Conservation (phyloP, 78 protist genomes). For the Polysphondylium violaceum region DNA sequence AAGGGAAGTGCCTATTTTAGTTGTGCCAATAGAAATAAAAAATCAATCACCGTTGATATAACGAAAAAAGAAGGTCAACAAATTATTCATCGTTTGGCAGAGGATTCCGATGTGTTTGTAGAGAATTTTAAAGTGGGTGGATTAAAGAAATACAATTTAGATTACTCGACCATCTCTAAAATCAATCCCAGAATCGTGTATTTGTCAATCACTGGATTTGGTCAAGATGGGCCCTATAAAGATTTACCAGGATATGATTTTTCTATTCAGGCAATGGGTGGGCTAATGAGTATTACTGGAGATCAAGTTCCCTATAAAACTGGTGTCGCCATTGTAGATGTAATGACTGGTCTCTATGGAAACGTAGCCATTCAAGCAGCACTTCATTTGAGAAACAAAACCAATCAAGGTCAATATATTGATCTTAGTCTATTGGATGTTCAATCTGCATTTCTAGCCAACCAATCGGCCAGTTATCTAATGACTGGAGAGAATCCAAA, state of each 20-base stretch:
- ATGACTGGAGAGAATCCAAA: conserved; percentile 42
- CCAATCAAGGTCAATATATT: conserved; percentile 40
- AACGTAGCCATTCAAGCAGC: conserved; percentile 80
- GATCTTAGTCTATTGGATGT: conserved; percentile 77
- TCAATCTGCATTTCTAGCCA: conserved; percentile 50
- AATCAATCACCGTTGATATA: conserved; percentile 64
- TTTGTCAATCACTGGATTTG: conserved; percentile 78
- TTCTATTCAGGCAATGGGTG: conserved; percentile 65
- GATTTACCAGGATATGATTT: conserved; percentile 79
- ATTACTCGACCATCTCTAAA: conserved; percentile 2
- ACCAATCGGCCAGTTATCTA: conserved; percentile 37
- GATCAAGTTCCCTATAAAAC: conserved; percentile 36
- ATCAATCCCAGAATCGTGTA: conserved; percentile 58
- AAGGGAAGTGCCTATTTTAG: conserved; percentile 53
- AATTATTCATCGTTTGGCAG: conserved; percentile 16
- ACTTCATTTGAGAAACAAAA: conserved; percentile 10
- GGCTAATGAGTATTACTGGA: conserved; percentile 84
- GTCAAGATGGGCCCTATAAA: conserved; percentile 54
- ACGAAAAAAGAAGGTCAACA: conserved; percentile 32
- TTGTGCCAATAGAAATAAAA: conserved; percentile 79
- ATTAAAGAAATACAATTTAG: conserved; percentile 46
- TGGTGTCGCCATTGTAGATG: conserved; percentile 84
- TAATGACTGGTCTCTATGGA: conserved; percentile 81
- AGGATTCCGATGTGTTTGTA: conserved; percentile 67
- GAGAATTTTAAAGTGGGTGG: conserved; percentile 79